Base-by-base conservation (phyloP, 75 land plant genomes). In the Sequoiadendron giganteum region DNA sequence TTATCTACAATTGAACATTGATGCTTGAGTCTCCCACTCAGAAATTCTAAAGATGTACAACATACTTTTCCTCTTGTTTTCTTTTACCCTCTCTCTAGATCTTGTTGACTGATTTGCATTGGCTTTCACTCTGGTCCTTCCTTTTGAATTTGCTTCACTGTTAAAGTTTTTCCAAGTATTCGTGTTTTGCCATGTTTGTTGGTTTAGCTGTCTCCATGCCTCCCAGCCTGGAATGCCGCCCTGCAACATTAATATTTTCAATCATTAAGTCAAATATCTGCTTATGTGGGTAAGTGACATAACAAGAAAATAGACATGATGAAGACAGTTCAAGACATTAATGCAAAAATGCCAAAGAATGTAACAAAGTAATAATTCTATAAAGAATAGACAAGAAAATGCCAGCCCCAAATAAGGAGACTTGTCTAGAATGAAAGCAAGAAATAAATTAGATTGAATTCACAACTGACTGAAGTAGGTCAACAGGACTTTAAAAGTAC, bases 71-170 rank as follows among this genome's bases (percentile, higher is more conserved):
- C 49, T 45, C 84, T 28, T 81, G 40, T 38, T 38, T 18, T 78
- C 81, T 81, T 81, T 42, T 43, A 45, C 84, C 52, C 84, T 82
- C 84, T 82, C 84, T 82, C 45, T 45, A 28, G 52, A 45, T 47
- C 13, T 48, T 28, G 84, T n/a, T 82, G 84, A 82, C 1, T 11
- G 84, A 47, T 45, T 47, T 30, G 21, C 45, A n/a, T n/a, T 82
- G 47, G 52, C 52, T 21, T 82, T 82, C 49, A 45, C 21, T 47
- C 34, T 82, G 84, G 48, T 82, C 52, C 32, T 82, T 82, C 28
- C 14, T 47, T 82, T 82, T 3, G 14, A 21, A 47, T 82, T 43
- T 13, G 52, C 84, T 82, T 45, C 49, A 82, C 47, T 40, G 28
- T 42, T 43, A 47, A 43, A 10, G 30, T 19, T 10, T 45, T 82